These are phyloP conservation scores for Xylogone sp. DNA, from an alignment of 2,329 filamentous ascomycete species.

Conservation along the genomic window DNA sequence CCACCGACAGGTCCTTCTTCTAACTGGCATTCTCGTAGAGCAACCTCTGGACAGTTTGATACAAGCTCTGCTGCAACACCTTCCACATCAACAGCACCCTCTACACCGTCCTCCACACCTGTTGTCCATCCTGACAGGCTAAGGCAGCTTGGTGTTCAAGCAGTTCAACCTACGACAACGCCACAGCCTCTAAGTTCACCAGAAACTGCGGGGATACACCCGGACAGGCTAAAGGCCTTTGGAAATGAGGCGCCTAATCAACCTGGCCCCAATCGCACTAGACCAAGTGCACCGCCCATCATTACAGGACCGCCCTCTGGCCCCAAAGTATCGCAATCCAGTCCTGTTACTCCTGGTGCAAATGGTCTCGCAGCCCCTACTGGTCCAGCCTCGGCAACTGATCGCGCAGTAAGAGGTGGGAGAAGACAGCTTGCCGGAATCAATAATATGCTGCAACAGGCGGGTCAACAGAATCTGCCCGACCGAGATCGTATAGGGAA, in stretches of 20 bases:
- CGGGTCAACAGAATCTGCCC: conserved; percentile 37
- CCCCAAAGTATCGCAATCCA: conserved; percentile 24
- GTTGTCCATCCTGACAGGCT: conserved; percentile 49
- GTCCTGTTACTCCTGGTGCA: conserved; percentile 18
- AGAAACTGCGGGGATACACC: conserved; percentile 26
- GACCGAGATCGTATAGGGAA: conserved; percentile 16
- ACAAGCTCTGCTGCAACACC: conserved; percentile 14
- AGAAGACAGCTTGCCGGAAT: conserved; percentile 55
- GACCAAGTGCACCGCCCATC: conserved; percentile 26
- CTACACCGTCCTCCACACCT: conserved; percentile 19
- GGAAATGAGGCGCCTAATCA: conserved; percentile 23
- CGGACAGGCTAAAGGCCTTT: conserved; percentile 24
- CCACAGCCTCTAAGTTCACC: conserved; percentile 27
- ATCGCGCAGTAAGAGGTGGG: conserved; percentile 25
- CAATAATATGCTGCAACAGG: conserved; percentile 53
- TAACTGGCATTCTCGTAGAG: conserved; percentile 21
- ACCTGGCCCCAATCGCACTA: conserved; percentile 28
- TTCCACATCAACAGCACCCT: conserved; percentile 17
- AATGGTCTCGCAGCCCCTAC: conserved; percentile 26
- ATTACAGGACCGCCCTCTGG: conserved; percentile 25
- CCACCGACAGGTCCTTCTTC: conserved; percentile 30
- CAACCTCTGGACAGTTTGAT: conserved; percentile 24
- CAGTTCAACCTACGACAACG: conserved; percentile 27
- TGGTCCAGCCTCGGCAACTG: conserved; percentile 27
- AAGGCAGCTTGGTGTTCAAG: conserved; percentile 38